Evolutionary conservation across 139 green algal species (phyloP).

Genomic region (Coelastrella sp.): DNA sequence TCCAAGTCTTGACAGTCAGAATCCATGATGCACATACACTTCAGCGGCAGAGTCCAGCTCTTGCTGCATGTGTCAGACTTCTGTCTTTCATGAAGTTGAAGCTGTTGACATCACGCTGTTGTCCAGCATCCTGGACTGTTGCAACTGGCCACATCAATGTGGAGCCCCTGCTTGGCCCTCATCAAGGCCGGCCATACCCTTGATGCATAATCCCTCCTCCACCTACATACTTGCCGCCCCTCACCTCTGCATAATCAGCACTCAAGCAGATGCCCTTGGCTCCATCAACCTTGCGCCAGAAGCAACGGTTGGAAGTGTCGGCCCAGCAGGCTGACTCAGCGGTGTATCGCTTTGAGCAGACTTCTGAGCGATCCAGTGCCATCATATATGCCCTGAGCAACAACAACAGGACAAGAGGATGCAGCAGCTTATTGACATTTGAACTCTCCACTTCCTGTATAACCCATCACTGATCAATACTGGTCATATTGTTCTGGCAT

Average conservation of each 20-base stretch:
- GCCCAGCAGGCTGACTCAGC: constrained; percentile 8
- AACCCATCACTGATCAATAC: neutral
- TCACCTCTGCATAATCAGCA: constrained; percentile 37
- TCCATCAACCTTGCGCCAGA: constrained; percentile 25
- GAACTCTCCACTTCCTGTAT: neutral
- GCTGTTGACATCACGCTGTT: neutral
- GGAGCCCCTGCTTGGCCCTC: neutral
- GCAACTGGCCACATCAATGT: neutral
- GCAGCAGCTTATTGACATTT: neutral
- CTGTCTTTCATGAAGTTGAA: too few species aligned
- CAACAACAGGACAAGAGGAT: neutral
- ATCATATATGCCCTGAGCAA: constrained; percentile 32
- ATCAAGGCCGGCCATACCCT: neutral
- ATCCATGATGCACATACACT: too few species aligned
- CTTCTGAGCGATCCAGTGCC: constrained; percentile 14
- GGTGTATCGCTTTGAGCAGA: neutral
- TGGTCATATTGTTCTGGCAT: too few species aligned
- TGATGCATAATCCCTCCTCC: neutral
- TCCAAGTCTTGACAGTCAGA: too few species aligned
- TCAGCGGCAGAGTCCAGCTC: too few species aligned
- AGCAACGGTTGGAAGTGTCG: constrained; percentile 25
- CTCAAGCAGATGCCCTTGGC: constrained; percentile 1
- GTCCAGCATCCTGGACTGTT: neutral
- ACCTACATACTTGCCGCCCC: neutral
- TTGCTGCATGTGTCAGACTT: too few species aligned